Base-by-base conservation (phyloP, 164 flowering plant genomes). In the Sedum album region DNA sequence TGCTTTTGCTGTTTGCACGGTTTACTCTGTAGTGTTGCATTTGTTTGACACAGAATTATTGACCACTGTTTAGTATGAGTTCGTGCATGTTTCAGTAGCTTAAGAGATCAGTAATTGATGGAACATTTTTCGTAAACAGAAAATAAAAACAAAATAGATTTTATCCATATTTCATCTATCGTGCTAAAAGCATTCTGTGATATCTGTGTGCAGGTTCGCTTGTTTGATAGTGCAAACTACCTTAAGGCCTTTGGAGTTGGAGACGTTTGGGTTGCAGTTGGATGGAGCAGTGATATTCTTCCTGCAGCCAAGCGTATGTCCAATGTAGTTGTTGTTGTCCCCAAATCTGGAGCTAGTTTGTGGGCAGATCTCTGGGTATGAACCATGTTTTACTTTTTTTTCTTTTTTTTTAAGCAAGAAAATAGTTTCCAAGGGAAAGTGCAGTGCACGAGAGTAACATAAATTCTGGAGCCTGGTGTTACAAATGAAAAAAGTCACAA, bases 291-390 rank as follows among this genome's bases (percentile, higher is more conserved):
- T 69, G 96, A 91, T 78, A 81, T 94, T 67, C 74, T 94, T 79
- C 96, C 96, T 49, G 85, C 84, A 69, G 97, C 86, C 64, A 89
- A 89, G 76, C 88, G 91, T 61, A 79, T 84, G 89, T 84, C 96
- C 30, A 78, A 88, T 79, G 85, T 91, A 72, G 83, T 86, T 42
- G 95, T 94, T 0, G 67, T 94, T 28, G 96, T 91, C 79, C 98
- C 98, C 30, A 88, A 89, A 70, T 91, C 97, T 46, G 98, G 98
- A 68, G 76, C 94, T 69, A 93, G 96, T 79, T 75, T 93, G 70
- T 93, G 98, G 98, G 95, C 97, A 55, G 98, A 91, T 82, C 78
- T 91, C 21, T 93, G 98, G 98, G 98, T 93, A 82, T 66, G 75
- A 6, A n/a, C 25, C 11, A 23, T 5, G 1, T 21, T 8, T 53